These are phyloP conservation scores for Zarea fungicola DNA, from an alignment of 2,329 filamentous ascomycete species.

Conservation along the genomic window DNA sequence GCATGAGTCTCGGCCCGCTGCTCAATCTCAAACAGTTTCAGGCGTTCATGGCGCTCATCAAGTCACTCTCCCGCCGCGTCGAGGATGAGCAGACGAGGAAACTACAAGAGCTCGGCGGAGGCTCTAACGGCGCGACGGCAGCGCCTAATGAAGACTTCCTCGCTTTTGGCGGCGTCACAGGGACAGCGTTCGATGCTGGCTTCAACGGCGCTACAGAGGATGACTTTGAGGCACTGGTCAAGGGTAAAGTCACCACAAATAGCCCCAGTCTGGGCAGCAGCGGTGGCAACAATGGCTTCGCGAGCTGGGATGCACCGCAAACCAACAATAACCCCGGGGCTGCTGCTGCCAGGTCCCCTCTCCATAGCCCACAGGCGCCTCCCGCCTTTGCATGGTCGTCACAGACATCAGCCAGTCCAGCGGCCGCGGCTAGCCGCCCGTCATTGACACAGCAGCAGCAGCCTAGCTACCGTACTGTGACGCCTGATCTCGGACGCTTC, in stretches of 20 bases:
- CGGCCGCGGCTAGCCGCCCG: slow-evolving; percentile 17
- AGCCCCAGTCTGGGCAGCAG: slow-evolving; percentile 31
- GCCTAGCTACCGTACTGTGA: slow-evolving; percentile 49
- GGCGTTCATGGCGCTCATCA: slow-evolving; percentile 84
- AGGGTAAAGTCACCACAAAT: slow-evolving; percentile 48
- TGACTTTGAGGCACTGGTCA: slow-evolving; percentile 86
- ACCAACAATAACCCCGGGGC: slow-evolving; percentile 21
- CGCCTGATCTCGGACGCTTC: slow-evolving; percentile 53
- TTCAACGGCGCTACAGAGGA: slow-evolving; percentile 54
- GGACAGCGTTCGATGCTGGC: slow-evolving; percentile 48
- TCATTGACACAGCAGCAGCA: slow-evolving; percentile 25
- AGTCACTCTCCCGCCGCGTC: slow-evolving; percentile 68
- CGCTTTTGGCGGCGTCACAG: slow-evolving; percentile 63
- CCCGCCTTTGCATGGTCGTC: slow-evolving; percentile 62
- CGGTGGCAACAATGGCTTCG: slow-evolving; percentile 37
- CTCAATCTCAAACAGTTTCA: slow-evolving; percentile 86
- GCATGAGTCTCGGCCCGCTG: slow-evolving; percentile 83
- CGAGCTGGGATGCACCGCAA: slow-evolving; percentile 45
- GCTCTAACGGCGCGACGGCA: slow-evolving; percentile 43
- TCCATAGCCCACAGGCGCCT: slow-evolving; percentile 37
- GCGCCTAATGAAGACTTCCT: slow-evolving; percentile 61
- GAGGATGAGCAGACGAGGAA: slow-evolving; percentile 88
- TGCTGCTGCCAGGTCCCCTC: slow-evolving; percentile 29
- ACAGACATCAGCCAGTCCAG: slow-evolving; percentile 38
- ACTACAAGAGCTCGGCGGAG: slow-evolving; percentile 72